Conservation (phyloP, 2,329 filamentous ascomycete species). For the Penicillium sp. region DNA sequence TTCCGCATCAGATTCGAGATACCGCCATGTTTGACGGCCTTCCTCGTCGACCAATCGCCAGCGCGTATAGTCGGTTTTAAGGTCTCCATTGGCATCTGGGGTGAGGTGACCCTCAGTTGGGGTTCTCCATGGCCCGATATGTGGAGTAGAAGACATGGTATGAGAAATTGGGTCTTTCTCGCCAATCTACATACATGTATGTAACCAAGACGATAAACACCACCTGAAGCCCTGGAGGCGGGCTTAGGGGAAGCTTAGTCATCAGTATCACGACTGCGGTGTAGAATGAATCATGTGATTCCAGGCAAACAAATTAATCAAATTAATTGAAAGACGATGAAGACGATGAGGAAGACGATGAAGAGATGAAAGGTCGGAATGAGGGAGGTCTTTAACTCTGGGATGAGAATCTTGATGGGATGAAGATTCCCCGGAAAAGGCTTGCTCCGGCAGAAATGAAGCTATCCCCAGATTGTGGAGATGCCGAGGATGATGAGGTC, state of each 20-base stretch:
- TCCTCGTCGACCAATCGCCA: constrained; percentile 84
- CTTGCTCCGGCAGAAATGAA: no score
- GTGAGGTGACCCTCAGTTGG: constrained; percentile 34
- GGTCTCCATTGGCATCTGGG: constrained; percentile 33
- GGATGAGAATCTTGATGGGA: no score
- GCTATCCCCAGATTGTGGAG: no score
- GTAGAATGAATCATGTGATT: neutral
- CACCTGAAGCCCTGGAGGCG: neutral
- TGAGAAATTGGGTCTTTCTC: neutral
- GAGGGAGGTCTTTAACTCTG: no score
- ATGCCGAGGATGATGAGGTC: no score
- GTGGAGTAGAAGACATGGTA: constrained; percentile 14
- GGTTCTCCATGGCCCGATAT: constrained; percentile 36
- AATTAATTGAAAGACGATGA: neutral
- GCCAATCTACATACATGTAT: neutral
- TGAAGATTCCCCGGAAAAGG: no score
- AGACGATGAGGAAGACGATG: no score
- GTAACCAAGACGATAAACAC: neutral
- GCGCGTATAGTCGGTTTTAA: constrained; percentile 71
- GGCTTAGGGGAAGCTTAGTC: constrained; percentile 6
- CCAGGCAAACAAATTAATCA: neutral
- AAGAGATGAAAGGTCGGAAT: neutral
- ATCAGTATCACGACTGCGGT: constrained; percentile 6
- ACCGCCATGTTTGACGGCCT: constrained; percentile 92
- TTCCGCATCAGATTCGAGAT: constrained; percentile 70